Evolutionary conservation across 352 stramenopile species (phyloP).

Genomic region (Plasmopara muralis): DNA sequence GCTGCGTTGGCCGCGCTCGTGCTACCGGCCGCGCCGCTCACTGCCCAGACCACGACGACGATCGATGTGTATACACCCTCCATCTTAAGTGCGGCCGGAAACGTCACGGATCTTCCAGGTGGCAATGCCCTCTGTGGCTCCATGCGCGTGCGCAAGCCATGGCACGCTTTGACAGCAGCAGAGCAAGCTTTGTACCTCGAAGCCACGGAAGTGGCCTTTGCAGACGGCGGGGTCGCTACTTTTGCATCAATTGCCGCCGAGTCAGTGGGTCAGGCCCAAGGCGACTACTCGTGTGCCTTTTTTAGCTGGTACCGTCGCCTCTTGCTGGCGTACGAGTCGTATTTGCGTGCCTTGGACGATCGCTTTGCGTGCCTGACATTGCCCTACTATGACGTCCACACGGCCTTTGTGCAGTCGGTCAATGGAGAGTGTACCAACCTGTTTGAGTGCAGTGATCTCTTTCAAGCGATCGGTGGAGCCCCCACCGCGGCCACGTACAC

Average conservation of each 20-base stretch:
- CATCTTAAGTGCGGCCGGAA: conserved; percentile 33
- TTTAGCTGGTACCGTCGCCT: conserved; percentile 61
- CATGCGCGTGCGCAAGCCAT: conserved; percentile 46
- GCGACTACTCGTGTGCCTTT: conserved; percentile 50
- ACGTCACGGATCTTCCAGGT: conserved; percentile 41
- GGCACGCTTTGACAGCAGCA: conserved; percentile 29
- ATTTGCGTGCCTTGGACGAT: conserved; percentile 46
- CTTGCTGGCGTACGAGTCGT: conserved; percentile 58
- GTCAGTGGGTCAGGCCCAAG: conserved; percentile 39
- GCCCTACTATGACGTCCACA: conserved; percentile 76
- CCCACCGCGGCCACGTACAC: conserved; percentile 11
- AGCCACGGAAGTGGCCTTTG: conserved; percentile 32
- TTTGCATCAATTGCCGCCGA: conserved; percentile 48
- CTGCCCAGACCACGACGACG: conserved; percentile 18
- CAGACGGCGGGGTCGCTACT: conserved; percentile 37
- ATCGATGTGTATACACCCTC: conserved; percentile 26
- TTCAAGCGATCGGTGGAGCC: conserved; percentile 37
- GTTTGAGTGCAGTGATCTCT: conserved; percentile 59
- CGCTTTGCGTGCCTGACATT: conserved; percentile 62
- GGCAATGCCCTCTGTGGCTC: conserved; percentile 40
- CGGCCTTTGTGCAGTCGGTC: conserved; percentile 43
- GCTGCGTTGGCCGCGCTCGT: conserved; percentile 6
- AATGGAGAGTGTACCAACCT: conserved; percentile 48
- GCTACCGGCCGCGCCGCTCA: conserved; percentile 8
- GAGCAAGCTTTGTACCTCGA: conserved; percentile 59